Percentiles rank a stretch among this genome's conserved stretches.
These are phyloP conservation scores for Dendryphion nanum DNA, from an alignment of 2,329 filamentous ascomycete genomes.

Conservation along the genomic window DNA sequence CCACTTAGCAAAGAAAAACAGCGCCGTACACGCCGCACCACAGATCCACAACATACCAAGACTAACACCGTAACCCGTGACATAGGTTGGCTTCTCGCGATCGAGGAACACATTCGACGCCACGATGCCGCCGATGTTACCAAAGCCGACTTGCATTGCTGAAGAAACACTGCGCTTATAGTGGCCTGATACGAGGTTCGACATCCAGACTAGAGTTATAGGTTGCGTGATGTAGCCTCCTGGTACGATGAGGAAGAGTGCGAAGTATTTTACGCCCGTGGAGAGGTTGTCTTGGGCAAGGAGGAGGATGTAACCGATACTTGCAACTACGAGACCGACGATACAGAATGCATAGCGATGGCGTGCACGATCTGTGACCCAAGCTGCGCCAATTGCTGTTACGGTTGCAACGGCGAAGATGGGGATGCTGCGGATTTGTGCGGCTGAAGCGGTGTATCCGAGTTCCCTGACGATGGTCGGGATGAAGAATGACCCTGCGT, in stretches of 20 bases:
- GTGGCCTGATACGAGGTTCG: constrained; percentile 57
- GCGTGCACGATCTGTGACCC: constrained; percentile 49
- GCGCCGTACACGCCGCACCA: constrained; percentile 41
- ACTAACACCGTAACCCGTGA: constrained; percentile 49
- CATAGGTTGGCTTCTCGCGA: constrained; percentile 47
- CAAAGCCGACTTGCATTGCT: constrained; percentile 49
- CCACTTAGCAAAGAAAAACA: constrained; percentile 41
- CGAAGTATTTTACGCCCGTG: constrained; percentile 52
- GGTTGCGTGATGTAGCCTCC: constrained; percentile 58
- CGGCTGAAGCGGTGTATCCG: constrained; percentile 36
- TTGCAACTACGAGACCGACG: constrained; percentile 47
- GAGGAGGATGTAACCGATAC: constrained; percentile 56
- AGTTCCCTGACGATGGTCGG: constrained; percentile 42
- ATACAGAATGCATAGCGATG: constrained; percentile 57
- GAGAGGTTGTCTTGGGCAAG: constrained; percentile 47
- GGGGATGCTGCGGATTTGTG: constrained; percentile 40
- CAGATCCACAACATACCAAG: constrained; percentile 53
- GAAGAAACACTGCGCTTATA: constrained; percentile 56
- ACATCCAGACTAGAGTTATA: constrained; percentile 56
- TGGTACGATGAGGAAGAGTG: constrained; percentile 54
- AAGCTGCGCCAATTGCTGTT: constrained; percentile 39
- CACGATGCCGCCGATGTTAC: constrained; percentile 52
- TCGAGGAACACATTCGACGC: constrained; percentile 51
- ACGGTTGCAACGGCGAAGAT: constrained; percentile 40
- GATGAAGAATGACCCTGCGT: constrained; percentile 44